Evolutionary conservation across 192 early-diverging fungal species (phyloP).

Genomic region (Coemansia sp.): DNA sequence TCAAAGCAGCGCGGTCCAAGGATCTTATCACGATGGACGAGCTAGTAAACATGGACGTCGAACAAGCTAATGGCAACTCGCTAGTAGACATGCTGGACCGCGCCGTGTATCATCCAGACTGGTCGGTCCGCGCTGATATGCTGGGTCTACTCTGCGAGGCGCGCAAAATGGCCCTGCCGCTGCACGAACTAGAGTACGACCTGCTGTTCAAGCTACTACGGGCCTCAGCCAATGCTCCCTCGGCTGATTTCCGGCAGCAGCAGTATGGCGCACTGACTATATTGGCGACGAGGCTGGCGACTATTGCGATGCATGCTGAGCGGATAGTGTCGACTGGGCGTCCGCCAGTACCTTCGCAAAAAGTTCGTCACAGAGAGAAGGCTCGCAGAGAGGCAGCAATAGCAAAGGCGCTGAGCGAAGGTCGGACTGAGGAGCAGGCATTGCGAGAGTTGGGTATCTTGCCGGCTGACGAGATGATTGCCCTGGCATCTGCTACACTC

Average conservation of each 20-base stretch:
- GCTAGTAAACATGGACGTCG: constrained; percentile 26
- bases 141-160: constrained; percentile 83
- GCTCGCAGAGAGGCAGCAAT: constrained; percentile 32
- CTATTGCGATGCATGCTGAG: constrained; percentile 37
- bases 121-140: constrained; percentile 74
- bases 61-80: not conserved
- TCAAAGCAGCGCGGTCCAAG: constrained; percentile 42
- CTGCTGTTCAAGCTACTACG: constrained; percentile 70
- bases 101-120: constrained; percentile 74
- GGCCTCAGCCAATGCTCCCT: constrained; percentile 70
- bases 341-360: constrained; percentile 52
- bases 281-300: constrained; percentile 64
- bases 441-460: constrained; percentile 44
- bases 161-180: constrained; percentile 64
- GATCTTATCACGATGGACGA: constrained; percentile 40
- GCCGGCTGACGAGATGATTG: constrained; percentile 40
- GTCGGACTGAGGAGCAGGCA: constrained; percentile 37
- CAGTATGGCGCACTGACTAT: constrained; percentile 63
- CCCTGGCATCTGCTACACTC: constrained; percentile 21
- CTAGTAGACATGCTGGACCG: constrained; percentile 55
- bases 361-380: constrained; percentile 43
- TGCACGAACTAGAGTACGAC: constrained; percentile 64
- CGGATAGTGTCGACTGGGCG: constrained; percentile 37
- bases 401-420: constrained; percentile 20
- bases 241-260: constrained; percentile 83